Conservation (phyloP, 495 filamentous ascomycete genomes). For the Neurospora sp. region DNA sequence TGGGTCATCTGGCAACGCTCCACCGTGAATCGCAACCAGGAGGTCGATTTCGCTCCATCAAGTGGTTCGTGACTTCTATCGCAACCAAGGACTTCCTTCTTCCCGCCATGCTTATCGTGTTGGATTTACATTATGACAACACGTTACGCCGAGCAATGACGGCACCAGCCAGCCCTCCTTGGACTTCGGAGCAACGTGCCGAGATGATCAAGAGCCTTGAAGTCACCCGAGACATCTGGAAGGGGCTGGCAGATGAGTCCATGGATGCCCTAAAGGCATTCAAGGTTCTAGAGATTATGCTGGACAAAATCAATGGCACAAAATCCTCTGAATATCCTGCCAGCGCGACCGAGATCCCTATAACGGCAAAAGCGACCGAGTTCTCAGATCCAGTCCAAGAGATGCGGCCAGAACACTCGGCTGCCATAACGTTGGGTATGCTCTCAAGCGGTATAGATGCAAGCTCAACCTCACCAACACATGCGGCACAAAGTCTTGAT, state of each 20-base stretch:
- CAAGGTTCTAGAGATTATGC: slow-evolving; percentile 66
- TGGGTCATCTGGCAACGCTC: slow-evolving; percentile 67
- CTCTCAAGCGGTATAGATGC: slow-evolving; percentile 52
- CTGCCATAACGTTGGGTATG: slow-evolving; percentile 76
- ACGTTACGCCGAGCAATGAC: slow-evolving; percentile 10
- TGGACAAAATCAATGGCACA: slow-evolving; percentile 54
- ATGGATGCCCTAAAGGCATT: slow-evolving; percentile 84
- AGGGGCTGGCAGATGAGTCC: slow-evolving; percentile 58
- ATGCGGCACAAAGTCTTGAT: background rate
- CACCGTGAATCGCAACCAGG: slow-evolving; percentile 63
- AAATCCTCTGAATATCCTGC: slow-evolving; percentile 9
- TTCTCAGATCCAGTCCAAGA: slow-evolving; percentile 18
- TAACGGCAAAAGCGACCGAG: slow-evolving; percentile 22
- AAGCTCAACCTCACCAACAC: slow-evolving; percentile 38
- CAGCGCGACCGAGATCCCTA: slow-evolving; percentile 9
- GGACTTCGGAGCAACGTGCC: slow-evolving; percentile 58
- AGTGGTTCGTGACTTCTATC: slow-evolving; percentile 64
- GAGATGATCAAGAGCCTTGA: slow-evolving; percentile 70
- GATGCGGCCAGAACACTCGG: slow-evolving; percentile 51
- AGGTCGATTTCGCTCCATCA: slow-evolving; percentile 59
- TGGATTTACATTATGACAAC: slow-evolving; percentile 57
- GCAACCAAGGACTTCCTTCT: slow-evolving; percentile 80
- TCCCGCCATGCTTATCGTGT: slow-evolving; percentile 77
- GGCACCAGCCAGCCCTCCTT: slow-evolving; percentile 43
- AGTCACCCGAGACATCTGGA: slow-evolving; percentile 68